phyloP scores from a whole-genome alignment of 345 rosid genomes.

The Lumnitzera racemosa region DNA sequence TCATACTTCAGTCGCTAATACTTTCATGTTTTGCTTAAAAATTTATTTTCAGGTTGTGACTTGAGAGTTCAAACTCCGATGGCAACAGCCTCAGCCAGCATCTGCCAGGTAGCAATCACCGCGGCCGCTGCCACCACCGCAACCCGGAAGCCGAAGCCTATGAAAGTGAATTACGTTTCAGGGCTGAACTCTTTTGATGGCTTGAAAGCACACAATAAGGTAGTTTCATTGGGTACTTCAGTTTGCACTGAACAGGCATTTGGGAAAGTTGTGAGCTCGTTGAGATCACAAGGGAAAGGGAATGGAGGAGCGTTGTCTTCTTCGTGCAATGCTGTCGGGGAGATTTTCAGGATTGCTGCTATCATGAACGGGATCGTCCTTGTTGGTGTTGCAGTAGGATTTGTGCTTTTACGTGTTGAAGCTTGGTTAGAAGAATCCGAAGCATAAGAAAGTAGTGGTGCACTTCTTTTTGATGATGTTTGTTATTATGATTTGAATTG shows the following conservation, averaged over 20 bases:
- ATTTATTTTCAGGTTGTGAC: conserved; percentile 1
- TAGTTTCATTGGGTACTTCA: conserved; percentile 29
- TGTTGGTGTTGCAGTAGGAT: conserved; percentile 19
- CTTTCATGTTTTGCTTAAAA: no score
- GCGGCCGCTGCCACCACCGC: conserved; percentile 17
- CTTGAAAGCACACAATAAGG: conserved; percentile 35
- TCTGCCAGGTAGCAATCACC: conserved; percentile 17
- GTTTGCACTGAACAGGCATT: conserved; percentile 26
- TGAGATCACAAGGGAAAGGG: conserved; percentile 23
- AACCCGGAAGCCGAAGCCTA: conserved; percentile 10
- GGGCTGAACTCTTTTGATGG: conserved; percentile 43
- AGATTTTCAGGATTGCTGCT: conserved; percentile 19
- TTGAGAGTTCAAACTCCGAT: no score
- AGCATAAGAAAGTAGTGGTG: neutral
- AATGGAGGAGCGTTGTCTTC: conserved; percentile 27
- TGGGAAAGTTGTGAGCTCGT: conserved; percentile 37
- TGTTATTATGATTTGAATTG: neutral
- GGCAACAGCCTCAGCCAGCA: conserved; percentile 12
- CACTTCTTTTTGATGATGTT: neutral
- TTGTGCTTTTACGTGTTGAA: conserved; percentile 17
- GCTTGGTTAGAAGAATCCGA: conserved; percentile 16
- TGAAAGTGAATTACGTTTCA: conserved; percentile 20
- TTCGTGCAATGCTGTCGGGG: conserved; percentile 19
- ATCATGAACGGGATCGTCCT: conserved; percentile 18
- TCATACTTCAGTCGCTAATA: neutral